Base-by-base conservation (phyloP, 2,329 filamentous ascomycete species). In the Fusarium begoniae region DNA sequence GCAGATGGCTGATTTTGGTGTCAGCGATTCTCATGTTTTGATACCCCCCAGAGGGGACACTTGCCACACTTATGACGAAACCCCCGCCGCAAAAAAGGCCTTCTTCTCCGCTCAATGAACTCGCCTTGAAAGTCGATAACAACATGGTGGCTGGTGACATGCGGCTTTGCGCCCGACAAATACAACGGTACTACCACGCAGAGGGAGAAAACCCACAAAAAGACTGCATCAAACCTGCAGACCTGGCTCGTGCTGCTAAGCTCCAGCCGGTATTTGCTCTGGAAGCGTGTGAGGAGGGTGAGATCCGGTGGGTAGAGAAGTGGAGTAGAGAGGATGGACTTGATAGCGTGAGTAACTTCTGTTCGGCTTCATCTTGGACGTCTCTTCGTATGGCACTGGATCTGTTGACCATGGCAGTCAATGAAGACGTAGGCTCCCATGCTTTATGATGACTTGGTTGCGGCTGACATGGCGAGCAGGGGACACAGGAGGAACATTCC, bases 371-470 rank as follows among this genome's bases (percentile, higher is more conserved):
- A 44, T 44, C 41, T 24, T 24, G 6, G 41, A 8, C 41, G 10
- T 44, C 41, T 44, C 41, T 24, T 12, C 6, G n/a, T 6, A 44
- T 17, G n/a, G 15, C n/a, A 44, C 41, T 17, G 11, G 15, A 44
- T 24, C n/a, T 4, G 1, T 24, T 44, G n/a, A 24, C n/a, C 0
- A 44, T 44, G 41, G n/a, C n/a, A 2, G 41, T 12, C 3, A 8
- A 44, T 24, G 6, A 24, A 18, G 41, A 44, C 10, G 41, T 24
- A 44, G 8, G 4, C 41, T 12, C n/a, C 10, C 10, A 12, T 44
- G 41, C n/a, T 44, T 44, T 3, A 5, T 3, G 3, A 24, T 8
- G 2, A 44, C 41, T 24, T 44, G 6, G 0, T 18, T 8, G 41
- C 24, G 41, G 41, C n/a, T 44, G n/a, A 44, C 41, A 5, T 44